Base-by-base conservation (phyloP, 441 rosid species). In the Daphne laureola region DNA sequence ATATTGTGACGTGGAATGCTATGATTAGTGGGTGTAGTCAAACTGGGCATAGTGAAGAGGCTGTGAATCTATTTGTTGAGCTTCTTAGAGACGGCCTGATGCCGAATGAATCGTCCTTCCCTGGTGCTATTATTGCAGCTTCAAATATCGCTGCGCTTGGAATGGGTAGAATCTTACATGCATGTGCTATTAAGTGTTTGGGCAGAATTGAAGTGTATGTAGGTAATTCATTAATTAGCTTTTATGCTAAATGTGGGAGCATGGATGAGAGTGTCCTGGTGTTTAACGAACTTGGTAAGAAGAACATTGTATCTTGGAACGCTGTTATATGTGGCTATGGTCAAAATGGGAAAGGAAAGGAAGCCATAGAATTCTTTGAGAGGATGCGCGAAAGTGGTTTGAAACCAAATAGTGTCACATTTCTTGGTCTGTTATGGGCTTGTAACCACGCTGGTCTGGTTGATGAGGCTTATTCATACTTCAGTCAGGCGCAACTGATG, bases 321-420 rank as follows among this genome's bases (percentile, higher is more conserved):
- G 88, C 94, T 51, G 66, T 84, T 59, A 75, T 84, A 46, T 90
- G 87, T 67, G 91, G 95, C 9, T 82, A 75, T 59, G 96, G 87
- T 3, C 91, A 87, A 49, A 84, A 82, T 46, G 91, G 96, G 46
- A 74, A 63, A 74, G 96, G 86, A 66, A 65, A 72, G 61, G 87
- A 87, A 65, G 91, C 94, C 12, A 53, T 81, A 25, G 59, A 49
- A 12, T 72, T 79, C 64, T 81, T 62, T 25, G 78, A 82, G 57
- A 73, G 61, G 46, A 76, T 84, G 86, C 54, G 48, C 43, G 59
- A 23, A 26, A 25, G 71, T 14, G 67, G 79, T 51, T 46, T 81
- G 46, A 74, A 63, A 69, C 95, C 93, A 31, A 84, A 78, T 48
- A 53, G 66, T 53, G 89, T 79, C 46, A 78, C 96, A 14, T 66